Base-by-base conservation (phyloP, 192 early-diverging fungal species). In the Dispira parvispora region DNA sequence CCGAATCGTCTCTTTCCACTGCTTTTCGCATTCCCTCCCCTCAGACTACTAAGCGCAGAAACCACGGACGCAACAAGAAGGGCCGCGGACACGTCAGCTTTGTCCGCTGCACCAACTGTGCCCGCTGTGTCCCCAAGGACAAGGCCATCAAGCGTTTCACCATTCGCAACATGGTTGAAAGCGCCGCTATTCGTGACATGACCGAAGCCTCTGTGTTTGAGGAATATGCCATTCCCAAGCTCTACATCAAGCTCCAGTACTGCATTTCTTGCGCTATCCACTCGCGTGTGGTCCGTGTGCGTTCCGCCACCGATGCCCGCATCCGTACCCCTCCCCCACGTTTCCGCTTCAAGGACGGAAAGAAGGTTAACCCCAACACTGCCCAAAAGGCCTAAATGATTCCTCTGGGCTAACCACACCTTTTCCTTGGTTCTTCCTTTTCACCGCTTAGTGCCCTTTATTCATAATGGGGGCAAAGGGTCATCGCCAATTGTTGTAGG, bases 141-240 rank as follows among this genome's bases (percentile, higher is more conserved):
- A 99, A 99, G 90, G 91, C 96, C 70, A 94, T 99, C 84, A 99
- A 99, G 90, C 82, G 96, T 55, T 92, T 95, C 83, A 82, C 87
- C 68, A 86, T 99, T 84, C 87, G 94, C 73, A 94, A 91, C 82
- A 99, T 99, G 94, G 86, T 99, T 62, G 96, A 99, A 81, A 79
- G 82, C 68, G 96, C 96, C 63, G 96, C 93, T 63, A 78, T 91
- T 75, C 87, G 94, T 78, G 96, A 99, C 79, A 85, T 99, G 67
- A 75, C 80, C 65, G 96, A 94, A 74, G 94, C 94, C 49, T 95
- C 92, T 61, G 90, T 97, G 76, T 99, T 89, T 78, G 83, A 87
- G 57, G 84, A 88, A 76, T 95, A 95, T 79, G 85, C 85, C 64
- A 86, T 96, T 69, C 95, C 95, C 78, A 99, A 97, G 82, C 80